These are phyloP conservation scores for Daldinia concentrica DNA, from an alignment of 495 filamentous ascomycete species.

Conservation along the genomic window DNA sequence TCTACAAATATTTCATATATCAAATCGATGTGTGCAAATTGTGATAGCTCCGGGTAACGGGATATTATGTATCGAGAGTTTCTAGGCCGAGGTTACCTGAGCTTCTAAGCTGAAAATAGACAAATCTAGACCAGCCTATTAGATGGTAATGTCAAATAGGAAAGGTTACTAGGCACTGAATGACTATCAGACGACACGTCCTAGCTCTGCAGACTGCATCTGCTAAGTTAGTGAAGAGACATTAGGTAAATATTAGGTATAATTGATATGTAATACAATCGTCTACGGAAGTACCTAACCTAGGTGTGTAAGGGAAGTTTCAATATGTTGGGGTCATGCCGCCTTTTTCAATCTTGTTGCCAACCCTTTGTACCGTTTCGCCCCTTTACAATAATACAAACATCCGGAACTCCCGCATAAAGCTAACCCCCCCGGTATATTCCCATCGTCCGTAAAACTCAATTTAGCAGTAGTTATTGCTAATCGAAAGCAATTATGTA, in stretches of 20 bases:
- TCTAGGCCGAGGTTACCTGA: neutral
- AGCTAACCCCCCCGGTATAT: neutral
- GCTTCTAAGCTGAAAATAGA: neutral
- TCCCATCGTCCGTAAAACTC: neutral
- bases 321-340: neutral
- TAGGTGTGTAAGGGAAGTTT: neutral
- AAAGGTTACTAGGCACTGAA: neutral
- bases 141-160: neutral
- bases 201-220: neutral
- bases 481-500: neutral
- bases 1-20: constrained; percentile 13
- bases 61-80: neutral
- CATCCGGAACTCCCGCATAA: neutral
- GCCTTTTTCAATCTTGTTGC: neutral
- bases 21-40: neutral
- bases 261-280: constrained; percentile 2
- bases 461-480: neutral
- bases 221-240: neutral
- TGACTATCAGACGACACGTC: neutral
- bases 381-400: neutral
- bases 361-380: neutral
- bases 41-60: neutral
- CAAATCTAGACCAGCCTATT: neutral
- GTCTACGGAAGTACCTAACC: neutral
- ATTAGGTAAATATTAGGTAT: neutral